Base-by-base conservation (phyloP, 2,329 filamentous ascomycete genomes). In the Sclerotiophoma versabilis region DNA sequence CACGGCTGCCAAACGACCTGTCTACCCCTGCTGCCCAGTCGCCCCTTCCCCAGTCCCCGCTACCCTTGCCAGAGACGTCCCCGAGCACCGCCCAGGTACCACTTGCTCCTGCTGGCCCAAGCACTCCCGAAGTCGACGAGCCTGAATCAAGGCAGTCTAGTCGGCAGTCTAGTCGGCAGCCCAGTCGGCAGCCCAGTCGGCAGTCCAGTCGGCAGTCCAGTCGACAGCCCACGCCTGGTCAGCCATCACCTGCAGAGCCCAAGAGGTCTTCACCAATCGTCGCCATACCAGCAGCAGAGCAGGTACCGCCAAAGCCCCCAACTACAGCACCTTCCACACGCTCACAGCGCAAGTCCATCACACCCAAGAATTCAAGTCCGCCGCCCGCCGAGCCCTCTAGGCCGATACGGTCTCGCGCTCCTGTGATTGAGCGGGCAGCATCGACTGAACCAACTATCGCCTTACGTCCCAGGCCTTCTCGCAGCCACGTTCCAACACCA, bases 71-170 rank as follows among this genome's bases (percentile, higher is more conserved):
- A 17, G 64, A 70, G 34, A 55, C 26, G 15, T 43, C 54, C 14
- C 34, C 39, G 3, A 57, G n/a, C 34, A 71, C 68, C 15, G 55
- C 72, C 1, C 75, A 64, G 62, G 70, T 80, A 11, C 78, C 80
- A 27, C 74, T 79, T 25, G 79, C 78, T 32, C 78, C 79, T 33
- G 77, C 76, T 30, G 76, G 77, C 10, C 74, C 73, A 20, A 64
- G 65, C 46, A 74, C 72, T 4, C 67, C 70, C 25, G 66, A 64
- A 37, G 30, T 48, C 46, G 36, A 29, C 53, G 39, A 68, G 58
- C 22, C 58, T 27, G 39, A 59, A 29, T 37, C 55, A 12, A 49
- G 38, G 43, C 29, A 47, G n/a, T n/a, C n/a, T n/a, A n/a, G n/a
- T n/a, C n/a, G n/a, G n/a, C n/a, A n/a, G n/a, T n/a, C n/a, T n/a